A percentile compares a stretch with the other conserved stretches of the same genome.
Conservation (phyloP, 2,329 filamentous ascomycete genomes). For the Epichloe scottii region DNA sequence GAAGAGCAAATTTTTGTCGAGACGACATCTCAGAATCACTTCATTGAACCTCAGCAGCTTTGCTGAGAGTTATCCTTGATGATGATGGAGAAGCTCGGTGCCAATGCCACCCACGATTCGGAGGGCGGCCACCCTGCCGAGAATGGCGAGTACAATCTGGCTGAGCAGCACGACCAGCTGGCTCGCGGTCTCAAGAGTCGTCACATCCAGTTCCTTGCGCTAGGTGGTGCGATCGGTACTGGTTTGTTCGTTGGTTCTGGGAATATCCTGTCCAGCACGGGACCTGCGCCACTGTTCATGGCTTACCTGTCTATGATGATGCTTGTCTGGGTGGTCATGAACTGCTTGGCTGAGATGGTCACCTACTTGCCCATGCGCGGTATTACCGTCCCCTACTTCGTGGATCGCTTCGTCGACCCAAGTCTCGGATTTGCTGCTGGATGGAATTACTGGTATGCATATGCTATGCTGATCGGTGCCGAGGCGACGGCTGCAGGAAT, state of each 20-base stretch:
- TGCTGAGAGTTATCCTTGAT: not conserved
- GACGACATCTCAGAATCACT: not conserved
- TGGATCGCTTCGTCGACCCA: slow-evolving; percentile 41
- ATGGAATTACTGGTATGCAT: slow-evolving; percentile 53
- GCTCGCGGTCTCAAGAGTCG: slow-evolving; percentile 45
- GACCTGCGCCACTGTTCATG: slow-evolving; percentile 57
- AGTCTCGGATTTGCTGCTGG: slow-evolving; percentile 44
- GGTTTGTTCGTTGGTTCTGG: slow-evolving; percentile 53
- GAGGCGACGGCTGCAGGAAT: slow-evolving; percentile 46
- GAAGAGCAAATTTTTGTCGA: not conserved
- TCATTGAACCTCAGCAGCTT: not conserved
- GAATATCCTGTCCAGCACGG: slow-evolving; percentile 39
- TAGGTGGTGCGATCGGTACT: slow-evolving; percentile 47
- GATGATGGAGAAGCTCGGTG: slow-evolving; percentile 12
- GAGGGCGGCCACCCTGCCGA: slow-evolving; percentile 14
- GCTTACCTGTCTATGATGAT: slow-evolving; percentile 48
- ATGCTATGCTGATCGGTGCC: slow-evolving; percentile 43
- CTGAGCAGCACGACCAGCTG: slow-evolving; percentile 30
- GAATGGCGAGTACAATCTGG: slow-evolving; percentile 23
- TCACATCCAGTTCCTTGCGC: slow-evolving; percentile 48
- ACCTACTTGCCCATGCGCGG: slow-evolving; percentile 42
- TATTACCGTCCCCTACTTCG: slow-evolving; percentile 44
- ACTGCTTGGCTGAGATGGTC: slow-evolving; percentile 41
- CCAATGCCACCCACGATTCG: slow-evolving; percentile 6
- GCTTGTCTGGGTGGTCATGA: slow-evolving; percentile 42